phyloP scores from a whole-genome alignment of 257 asterid species.

The Echites panduratus region DNA sequence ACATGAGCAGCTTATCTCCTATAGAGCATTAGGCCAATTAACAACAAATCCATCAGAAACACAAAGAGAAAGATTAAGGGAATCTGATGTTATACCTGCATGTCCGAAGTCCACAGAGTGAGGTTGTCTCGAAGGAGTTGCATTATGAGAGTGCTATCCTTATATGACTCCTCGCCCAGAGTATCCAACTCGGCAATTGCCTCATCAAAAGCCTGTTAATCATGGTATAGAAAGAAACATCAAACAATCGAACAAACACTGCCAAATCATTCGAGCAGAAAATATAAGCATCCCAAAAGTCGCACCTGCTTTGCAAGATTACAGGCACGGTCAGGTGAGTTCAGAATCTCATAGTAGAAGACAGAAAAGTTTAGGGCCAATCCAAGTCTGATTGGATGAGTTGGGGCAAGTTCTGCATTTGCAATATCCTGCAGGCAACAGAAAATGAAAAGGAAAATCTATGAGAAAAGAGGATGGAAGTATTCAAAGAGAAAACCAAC shows the following conservation, averaged over 20 bases:
- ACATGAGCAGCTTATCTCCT: not conserved
- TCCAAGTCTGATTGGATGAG: slow-evolving; percentile 87
- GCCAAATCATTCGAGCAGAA: not conserved
- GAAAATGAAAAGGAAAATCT: not conserved
- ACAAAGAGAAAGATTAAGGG: not conserved
- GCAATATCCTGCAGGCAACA: slow-evolving; percentile 58
- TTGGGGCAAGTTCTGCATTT: slow-evolving; percentile 70
- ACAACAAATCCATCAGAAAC: not conserved
- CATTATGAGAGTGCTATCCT: slow-evolving; percentile 92
- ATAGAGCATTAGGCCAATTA: not conserved
- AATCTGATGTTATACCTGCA: slow-evolving; percentile 47
- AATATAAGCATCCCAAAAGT: not conserved
- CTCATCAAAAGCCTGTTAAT: slow-evolving; percentile 74
- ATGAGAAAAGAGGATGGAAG: not conserved
- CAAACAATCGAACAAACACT: not conserved
- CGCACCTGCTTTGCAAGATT: slow-evolving; percentile 75
- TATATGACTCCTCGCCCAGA: slow-evolving; percentile 95
- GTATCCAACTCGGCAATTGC: slow-evolving; percentile 86
- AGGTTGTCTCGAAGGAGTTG: slow-evolving; percentile 88
- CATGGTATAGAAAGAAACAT: not conserved
- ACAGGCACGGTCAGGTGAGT: slow-evolving; percentile 89
- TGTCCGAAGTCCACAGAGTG: slow-evolving; percentile 80
- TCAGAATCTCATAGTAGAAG: slow-evolving; percentile 79
- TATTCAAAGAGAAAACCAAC: not conserved
- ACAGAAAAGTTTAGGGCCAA: slow-evolving; percentile 87